A percentile compares a stretch with the other conserved stretches of the same genome.
phyloP scores from a whole-genome alignment of 1,139 yeast species.

The Pichia sp. region DNA sequence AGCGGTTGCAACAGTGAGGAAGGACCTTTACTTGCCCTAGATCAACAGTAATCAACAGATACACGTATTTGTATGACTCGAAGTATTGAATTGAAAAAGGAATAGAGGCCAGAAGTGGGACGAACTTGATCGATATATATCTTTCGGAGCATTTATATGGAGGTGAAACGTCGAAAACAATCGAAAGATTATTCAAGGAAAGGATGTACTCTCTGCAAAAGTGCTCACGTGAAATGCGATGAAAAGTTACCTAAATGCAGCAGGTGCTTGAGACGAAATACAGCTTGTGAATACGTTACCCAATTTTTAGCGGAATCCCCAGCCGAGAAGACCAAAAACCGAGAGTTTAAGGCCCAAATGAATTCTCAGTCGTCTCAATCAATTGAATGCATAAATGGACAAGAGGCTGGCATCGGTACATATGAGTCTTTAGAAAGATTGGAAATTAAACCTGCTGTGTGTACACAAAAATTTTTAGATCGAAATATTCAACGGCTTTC shows the following conservation, averaged over 20 bases:
- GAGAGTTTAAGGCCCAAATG: not conserved
- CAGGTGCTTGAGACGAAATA: slow-evolving; percentile 33
- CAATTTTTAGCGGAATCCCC: slow-evolving; percentile 4
- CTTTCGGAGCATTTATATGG: too few species aligned
- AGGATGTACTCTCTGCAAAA: slow-evolving; percentile 40
- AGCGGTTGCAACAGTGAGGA: too few species aligned
- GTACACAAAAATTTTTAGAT: not conserved
- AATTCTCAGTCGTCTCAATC: not conserved
- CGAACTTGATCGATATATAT: too few species aligned
- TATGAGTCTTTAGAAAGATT: too few species aligned
- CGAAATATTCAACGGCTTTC: not conserved
- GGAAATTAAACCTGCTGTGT: not conserved
- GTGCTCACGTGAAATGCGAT: slow-evolving; percentile 41
- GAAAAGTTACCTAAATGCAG: slow-evolving; percentile 37
- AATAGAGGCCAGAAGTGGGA: too few species aligned
- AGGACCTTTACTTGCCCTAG: too few species aligned
- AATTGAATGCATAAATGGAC: not conserved
- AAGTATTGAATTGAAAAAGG: too few species aligned
- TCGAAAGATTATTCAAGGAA: slow-evolving; percentile 29
- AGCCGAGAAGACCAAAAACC: not conserved
- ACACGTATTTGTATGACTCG: too few species aligned
- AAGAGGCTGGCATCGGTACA: not conserved
- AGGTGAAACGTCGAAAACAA: slow-evolving; percentile 28
- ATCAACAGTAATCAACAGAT: too few species aligned
- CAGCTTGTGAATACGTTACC: slow-evolving; percentile 32